phyloP scores from a whole-genome alignment of 2,329 filamentous ascomycete genomes.

The Pseudogymnoascus pannorum region DNA sequence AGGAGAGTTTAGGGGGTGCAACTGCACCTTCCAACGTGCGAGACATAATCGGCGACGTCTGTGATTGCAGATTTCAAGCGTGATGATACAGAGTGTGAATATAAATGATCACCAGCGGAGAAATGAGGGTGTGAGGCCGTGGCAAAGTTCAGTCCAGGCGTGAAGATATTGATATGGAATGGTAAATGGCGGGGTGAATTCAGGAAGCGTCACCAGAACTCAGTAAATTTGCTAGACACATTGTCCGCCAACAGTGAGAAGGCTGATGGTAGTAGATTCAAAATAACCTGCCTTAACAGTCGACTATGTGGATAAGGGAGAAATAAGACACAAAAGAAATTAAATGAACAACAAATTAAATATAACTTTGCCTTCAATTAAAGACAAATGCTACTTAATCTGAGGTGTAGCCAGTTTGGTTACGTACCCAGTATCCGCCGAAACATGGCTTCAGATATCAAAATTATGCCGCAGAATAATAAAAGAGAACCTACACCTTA shows the following conservation, averaged over 20 bases:
- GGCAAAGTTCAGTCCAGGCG: not conserved
- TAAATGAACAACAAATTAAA: not conserved
- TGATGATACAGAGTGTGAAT: not conserved
- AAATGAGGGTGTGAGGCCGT: not conserved
- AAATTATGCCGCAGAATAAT: not conserved
- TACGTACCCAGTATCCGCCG: not conserved
- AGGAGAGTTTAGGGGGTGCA: slow-evolving; percentile 16
- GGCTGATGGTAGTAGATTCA: not conserved
- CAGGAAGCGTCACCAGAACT: not conserved
- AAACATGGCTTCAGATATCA: not conserved
- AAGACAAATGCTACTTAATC: not conserved
- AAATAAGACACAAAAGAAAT: not conserved
- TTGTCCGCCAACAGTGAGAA: not conserved
- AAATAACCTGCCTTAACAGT: not conserved
- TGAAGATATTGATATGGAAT: slow-evolving; percentile 3
- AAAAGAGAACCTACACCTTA: not conserved
- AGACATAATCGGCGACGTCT: not conserved
- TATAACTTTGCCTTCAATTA: not conserved
- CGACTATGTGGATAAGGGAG: not conserved
- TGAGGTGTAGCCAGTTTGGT: not conserved
- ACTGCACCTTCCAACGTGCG: not conserved
- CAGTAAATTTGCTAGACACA: not conserved
- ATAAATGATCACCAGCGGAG: not conserved
- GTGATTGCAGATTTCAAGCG: not conserved
- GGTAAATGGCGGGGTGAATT: not conserved